Evolutionary conservation across 2,329 filamentous ascomycete species (phyloP).

Genomic region (Zymoseptoria tritici): DNA sequence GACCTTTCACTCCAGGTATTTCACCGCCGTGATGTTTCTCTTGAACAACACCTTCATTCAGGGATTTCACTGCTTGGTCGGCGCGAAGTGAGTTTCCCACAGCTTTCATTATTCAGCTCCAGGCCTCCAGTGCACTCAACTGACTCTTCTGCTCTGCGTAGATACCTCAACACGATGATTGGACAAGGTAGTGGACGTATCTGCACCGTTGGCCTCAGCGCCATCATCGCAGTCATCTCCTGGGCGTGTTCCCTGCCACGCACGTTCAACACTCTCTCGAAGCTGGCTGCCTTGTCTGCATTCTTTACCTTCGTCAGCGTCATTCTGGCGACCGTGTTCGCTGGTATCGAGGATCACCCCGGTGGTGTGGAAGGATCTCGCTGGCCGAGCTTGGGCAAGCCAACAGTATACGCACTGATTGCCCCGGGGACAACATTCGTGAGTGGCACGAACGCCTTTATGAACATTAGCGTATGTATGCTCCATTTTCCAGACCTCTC

Average conservation of each 20-base stretch:
- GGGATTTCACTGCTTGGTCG: constrained; percentile 75
- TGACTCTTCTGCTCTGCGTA: background rate
- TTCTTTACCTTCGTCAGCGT: constrained; percentile 88
- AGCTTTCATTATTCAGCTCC: background rate
- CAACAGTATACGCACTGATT: constrained; percentile 62
- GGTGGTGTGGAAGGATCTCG: constrained; percentile 36
- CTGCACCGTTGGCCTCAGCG: constrained; percentile 74
- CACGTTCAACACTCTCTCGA: constrained; percentile 74
- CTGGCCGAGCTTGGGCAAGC: constrained; percentile 46
- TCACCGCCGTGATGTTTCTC: constrained; percentile 77
- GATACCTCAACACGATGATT: constrained; percentile 84
- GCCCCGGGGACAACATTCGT: constrained; percentile 69
- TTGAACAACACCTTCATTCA: constrained; percentile 89
- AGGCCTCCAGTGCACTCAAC: background rate
- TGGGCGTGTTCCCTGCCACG: constrained; percentile 75
- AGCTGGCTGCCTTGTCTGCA: constrained; percentile 70
- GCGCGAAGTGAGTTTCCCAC: constrained; percentile 49
- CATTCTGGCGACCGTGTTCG: constrained; percentile 73
- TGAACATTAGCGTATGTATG: constrained; percentile 64
- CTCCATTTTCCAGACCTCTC: too few relatives aligned
- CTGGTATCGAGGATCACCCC: constrained; percentile 67
- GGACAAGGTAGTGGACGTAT: constrained; percentile 46
- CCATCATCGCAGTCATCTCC: constrained; percentile 66
- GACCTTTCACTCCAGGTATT: constrained; percentile 17
- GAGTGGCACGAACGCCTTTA: constrained; percentile 73